Evolutionary conservation across 805 yeast species (phyloP).

Genomic region (Vanderwaltozyma polyspora): DNA sequence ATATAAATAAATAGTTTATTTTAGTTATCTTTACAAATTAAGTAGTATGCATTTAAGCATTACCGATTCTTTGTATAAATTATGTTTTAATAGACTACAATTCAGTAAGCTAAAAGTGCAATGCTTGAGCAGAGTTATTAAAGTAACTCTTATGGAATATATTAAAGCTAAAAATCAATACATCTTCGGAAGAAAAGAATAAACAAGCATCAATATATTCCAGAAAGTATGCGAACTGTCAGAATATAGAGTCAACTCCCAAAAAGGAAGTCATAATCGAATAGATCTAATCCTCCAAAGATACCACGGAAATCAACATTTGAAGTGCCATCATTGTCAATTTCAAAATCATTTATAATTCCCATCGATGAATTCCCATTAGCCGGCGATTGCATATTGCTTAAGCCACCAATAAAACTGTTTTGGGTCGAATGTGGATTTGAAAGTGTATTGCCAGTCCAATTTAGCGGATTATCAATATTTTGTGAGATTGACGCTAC

Average conservation of each 20-base stretch:
- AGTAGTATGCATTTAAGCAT: too few relatives aligned
- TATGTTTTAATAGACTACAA: too few relatives aligned
- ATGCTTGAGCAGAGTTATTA: too few relatives aligned
- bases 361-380: background rate
- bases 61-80: too few relatives aligned
- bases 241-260: too few relatives aligned
- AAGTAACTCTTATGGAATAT: too few relatives aligned
- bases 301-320: conserved; percentile 8
- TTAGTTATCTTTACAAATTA: too few relatives aligned
- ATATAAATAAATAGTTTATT: background rate
- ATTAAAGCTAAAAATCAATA: too few relatives aligned
- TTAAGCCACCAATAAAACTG: background rate
- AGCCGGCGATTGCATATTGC: background rate
- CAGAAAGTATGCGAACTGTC: too few relatives aligned
- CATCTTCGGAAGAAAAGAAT: too few relatives aligned
- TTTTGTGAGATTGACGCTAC: background rate
- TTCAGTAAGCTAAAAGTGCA: too few relatives aligned
- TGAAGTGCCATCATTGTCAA: background rate
- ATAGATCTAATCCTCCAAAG: conserved; percentile 22
- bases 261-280: conserved; percentile 15
- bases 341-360: background rate
- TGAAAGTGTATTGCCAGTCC: background rate
- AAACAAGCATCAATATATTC: too few relatives aligned
- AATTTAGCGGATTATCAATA: background rate
- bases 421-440: background rate